Evolutionary conservation across 768 basidiomycete species (phyloP).

Genomic region (Lentinula sp.): DNA sequence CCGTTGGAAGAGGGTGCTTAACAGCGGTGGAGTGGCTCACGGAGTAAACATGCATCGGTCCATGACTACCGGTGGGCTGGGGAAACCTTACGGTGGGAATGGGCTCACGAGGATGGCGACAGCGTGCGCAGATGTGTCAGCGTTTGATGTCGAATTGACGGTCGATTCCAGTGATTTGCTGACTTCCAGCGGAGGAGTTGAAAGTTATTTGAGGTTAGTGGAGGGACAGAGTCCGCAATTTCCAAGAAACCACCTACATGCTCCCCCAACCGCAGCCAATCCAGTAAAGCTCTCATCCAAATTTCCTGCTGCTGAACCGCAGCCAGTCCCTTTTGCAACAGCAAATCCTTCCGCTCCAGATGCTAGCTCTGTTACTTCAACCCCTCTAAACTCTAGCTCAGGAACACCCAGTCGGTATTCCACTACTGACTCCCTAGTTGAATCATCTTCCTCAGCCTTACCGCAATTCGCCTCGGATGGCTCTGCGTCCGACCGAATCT

Average conservation of each 20-base stretch:
- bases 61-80: background rate
- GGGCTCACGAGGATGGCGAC: conserved; percentile 12
- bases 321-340: background rate
- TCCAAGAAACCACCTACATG: background rate
- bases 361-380: background rate
- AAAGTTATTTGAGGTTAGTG: conserved; percentile 58
- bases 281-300: background rate
- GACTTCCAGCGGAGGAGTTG: conserved; percentile 54
- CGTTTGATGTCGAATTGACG: conserved; percentile 64
- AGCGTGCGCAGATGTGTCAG: conserved; percentile 48
- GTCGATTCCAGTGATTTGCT: conserved; percentile 53
- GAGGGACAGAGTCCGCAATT: conserved; percentile 21
- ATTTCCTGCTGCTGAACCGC: background rate
- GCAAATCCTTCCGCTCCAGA: background rate
- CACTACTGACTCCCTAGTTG: background rate
- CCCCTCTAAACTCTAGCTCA: background rate
- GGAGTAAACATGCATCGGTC: background rate
- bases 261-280: background rate
- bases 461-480: background rate
- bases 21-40: conserved; percentile 28
- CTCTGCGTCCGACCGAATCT: background rate
- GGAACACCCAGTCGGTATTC: background rate
- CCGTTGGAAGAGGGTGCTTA: conserved; percentile 75
- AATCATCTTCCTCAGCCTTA: background rate
- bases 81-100: background rate